Evolutionary conservation across 2,329 filamentous ascomycete genomes (phyloP).

Genomic region (Colletotrichum sp.): DNA sequence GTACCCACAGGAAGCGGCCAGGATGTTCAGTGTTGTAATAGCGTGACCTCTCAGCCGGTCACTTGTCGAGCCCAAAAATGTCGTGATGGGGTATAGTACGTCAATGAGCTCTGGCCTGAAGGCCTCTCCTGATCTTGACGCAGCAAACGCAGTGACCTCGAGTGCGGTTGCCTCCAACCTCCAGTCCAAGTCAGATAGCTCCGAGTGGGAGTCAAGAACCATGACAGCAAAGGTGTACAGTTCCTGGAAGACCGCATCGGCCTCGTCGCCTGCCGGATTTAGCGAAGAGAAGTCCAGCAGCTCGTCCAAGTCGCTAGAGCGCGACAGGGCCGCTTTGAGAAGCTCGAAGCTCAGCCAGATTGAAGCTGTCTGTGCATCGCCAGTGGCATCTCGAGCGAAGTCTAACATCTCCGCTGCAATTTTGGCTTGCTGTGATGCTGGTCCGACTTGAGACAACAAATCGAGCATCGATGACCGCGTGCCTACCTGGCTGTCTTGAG

Average conservation of each 20-base stretch:
- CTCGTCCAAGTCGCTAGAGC: conserved; percentile 63
- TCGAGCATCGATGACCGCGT: conserved; percentile 63
- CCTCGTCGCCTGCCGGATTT: conserved; percentile 39
- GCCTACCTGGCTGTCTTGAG: conserved; percentile 68
- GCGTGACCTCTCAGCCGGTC: conserved; percentile 77
- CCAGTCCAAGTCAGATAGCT: conserved; percentile 65
- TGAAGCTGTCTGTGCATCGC: conserved; percentile 67
- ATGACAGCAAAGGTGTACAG: conserved; percentile 73
- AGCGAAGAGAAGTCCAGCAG: conserved; percentile 65
- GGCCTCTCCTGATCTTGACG: conserved; percentile 65
- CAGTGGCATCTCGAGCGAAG: conserved; percentile 61
- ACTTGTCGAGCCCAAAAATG: conserved; percentile 79
- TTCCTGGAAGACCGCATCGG: conserved; percentile 61
- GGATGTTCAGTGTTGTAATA: conserved; percentile 79
- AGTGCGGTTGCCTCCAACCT: conserved; percentile 78
- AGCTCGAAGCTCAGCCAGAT: conserved; percentile 84
- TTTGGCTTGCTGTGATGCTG: conserved; percentile 61
- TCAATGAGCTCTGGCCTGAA: conserved; percentile 91
- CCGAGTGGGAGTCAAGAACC: conserved; percentile 60
- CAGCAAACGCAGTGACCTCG: conserved; percentile 80
- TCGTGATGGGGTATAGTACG: conserved; percentile 87
- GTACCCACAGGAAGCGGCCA: conserved; percentile 81
- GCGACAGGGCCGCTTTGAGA: conserved; percentile 60
- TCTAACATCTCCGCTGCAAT: conserved; percentile 71
- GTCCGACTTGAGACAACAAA: conserved; percentile 61